Evolutionary conservation across 1,284 basidiomycete genomes (phyloP), one percentile per base, ranked within the genome.

Genomic region (Farysia itapuensis): DNA sequence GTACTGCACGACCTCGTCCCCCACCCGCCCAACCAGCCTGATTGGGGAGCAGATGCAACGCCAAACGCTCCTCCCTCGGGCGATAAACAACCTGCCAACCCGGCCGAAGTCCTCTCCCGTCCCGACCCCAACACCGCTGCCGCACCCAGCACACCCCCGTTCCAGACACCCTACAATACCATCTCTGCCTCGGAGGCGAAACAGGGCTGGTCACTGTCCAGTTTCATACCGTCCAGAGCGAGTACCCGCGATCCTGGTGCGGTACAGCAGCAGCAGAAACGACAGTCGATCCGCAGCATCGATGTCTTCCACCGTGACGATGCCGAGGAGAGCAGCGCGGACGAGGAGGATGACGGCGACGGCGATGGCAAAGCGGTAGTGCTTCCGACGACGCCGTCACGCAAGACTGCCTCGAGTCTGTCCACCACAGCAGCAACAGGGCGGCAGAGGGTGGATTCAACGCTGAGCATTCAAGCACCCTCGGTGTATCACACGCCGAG

Each of bases 401-500:
- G 18, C 11, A 20, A 20, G 34, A 8, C 19, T 9, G 20, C 15
- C 6, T 20, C 34, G 9, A 18, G 42, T 24, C n/a, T n/a, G 20
- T 45, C 43, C 2, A n/a, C n/a, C n/a, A n/a, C n/a, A n/a, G n/a
- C n/a, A n/a, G n/a, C n/a, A n/a, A n/a, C n/a, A n/a, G n/a, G n/a
- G n/a, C 19, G 56, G 6, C 56, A 45, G 37, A 5, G 56, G 0
- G 52, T 53, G 5, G 59, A 63, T 28, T 63, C 59, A 18, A 63
- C 48, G 2, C 21, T 57, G 33, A 52, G 48, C 26, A 15, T 56
- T 9, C 44, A 38, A 21, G 59, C 67, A 4, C 49, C 61, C 3
- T 47, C 37, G 15, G 45, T 71, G 4, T 71, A 71, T 31, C 64
- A 71, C 25, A 69, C 68, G 20, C 64, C 67, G 13, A 23, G 66